These are phyloP conservation scores for Sclerotinia sclerotiorum DNA, from an alignment of 2,329 filamentous ascomycete genomes.

Conservation along the genomic window DNA sequence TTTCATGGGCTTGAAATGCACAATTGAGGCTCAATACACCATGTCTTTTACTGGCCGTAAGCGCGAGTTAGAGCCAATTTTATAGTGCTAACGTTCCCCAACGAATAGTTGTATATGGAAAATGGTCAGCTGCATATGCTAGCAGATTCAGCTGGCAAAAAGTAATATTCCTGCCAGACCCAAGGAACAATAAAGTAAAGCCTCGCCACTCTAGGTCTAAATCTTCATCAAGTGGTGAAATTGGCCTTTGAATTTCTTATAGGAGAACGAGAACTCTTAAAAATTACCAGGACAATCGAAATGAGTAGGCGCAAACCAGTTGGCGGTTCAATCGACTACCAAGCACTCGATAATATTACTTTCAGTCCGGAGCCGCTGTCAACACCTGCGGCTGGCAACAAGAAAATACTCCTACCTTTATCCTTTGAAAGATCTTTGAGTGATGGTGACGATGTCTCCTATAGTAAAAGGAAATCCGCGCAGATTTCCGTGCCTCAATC, in stretches of 20 bases:
- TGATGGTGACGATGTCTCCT: not conserved
- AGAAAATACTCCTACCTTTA: not conserved
- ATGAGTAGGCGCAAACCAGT: not conserved
- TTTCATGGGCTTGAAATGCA: too few relatives aligned
- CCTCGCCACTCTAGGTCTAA: not conserved
- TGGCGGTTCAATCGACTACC: not conserved
- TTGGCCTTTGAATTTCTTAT: not conserved
- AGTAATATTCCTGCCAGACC: too few relatives aligned
- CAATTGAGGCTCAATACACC: too few relatives aligned
- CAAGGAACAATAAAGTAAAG: not conserved
- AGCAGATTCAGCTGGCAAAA: too few relatives aligned
- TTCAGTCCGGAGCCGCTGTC: not conserved
- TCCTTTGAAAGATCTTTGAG: not conserved
- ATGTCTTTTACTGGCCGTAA: too few relatives aligned
- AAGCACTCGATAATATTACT: constrained; percentile 1
- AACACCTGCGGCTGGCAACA: not conserved
- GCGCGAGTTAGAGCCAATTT: too few relatives aligned
- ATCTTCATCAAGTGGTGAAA: not conserved
- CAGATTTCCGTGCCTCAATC: not conserved
- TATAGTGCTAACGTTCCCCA: too few relatives aligned
- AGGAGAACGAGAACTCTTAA: not conserved
- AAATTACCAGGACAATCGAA: not conserved
- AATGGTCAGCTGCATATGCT: too few relatives aligned
- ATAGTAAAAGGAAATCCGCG: not conserved
- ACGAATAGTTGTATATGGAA: too few relatives aligned